A percentile compares a stretch with the other conserved stretches of the same genome.
phyloP scores from a whole-genome alignment of 768 basidiomycete species.

The Grammothele lineata region DNA sequence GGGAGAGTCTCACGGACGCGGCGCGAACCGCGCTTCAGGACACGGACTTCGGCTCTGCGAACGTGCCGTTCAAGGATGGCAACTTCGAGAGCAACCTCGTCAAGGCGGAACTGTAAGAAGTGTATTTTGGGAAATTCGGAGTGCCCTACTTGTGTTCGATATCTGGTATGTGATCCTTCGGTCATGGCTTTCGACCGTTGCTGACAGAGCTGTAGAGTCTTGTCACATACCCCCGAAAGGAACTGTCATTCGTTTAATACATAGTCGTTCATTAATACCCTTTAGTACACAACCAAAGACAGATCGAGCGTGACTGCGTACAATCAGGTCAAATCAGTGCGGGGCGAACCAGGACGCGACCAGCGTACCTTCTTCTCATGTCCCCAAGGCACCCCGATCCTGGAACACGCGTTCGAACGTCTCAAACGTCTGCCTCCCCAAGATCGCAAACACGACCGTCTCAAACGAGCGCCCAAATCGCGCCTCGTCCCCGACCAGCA shows the following conservation, averaged over 20 bases:
- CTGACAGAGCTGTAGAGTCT: too few relatives aligned
- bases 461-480: slow-evolving; percentile 59
- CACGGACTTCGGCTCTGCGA: slow-evolving; percentile 1
- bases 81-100: slow-evolving; percentile 3
- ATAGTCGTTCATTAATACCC: too few relatives aligned
- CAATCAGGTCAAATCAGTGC: too few relatives aligned
- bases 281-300: too few relatives aligned
- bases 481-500: slow-evolving; percentile 44
- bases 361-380: neutral
- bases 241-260: too few relatives aligned
- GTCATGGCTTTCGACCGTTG: too few relatives aligned
- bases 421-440: slow-evolving; percentile 45
- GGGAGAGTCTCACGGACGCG: slow-evolving; percentile 2
- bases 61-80: slow-evolving; percentile 2
- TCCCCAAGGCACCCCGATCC: neutral
- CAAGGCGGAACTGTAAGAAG: neutral
- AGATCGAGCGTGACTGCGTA: too few relatives aligned
- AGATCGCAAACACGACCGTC: slow-evolving; percentile 62
- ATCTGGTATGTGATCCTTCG: too few relatives aligned
- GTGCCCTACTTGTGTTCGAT: too few relatives aligned
- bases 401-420: slow-evolving; percentile 36
- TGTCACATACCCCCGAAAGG: too few relatives aligned
- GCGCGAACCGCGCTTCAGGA: slow-evolving; percentile 1
- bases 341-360: too few relatives aligned
- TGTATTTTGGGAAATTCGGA: too few relatives aligned